phyloP scores from a whole-genome alignment of 2,329 filamentous ascomycete genomes.

The Fusarium euwallaceae region DNA sequence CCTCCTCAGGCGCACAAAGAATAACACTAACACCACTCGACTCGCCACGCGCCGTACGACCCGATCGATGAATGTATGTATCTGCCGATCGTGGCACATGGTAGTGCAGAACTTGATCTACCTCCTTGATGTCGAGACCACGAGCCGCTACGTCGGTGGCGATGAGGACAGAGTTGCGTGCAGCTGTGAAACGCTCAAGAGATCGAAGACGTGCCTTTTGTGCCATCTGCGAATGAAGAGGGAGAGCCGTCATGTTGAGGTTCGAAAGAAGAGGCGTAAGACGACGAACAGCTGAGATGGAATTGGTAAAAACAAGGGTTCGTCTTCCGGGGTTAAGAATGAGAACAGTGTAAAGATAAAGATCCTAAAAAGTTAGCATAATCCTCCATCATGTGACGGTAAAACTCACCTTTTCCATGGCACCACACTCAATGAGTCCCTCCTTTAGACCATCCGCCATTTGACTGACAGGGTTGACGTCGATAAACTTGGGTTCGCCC shows the following conservation, averaged over 20 bases:
- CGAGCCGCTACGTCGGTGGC: conserved; percentile 95
- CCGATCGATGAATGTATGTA: conserved; percentile 94
- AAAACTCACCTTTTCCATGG: conserved; percentile 85
- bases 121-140: conserved; percentile 91
- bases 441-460: conserved; percentile 91
- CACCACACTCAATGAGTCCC: conserved; percentile 90
- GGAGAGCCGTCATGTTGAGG: conserved; percentile 80
- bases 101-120: conserved; percentile 94
- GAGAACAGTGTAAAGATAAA: conserved; percentile 91
- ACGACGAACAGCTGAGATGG: conserved; percentile 90
- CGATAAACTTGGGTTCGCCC: conserved; percentile 89
- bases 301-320: conserved; percentile 94
- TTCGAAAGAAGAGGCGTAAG: conserved; percentile 87
- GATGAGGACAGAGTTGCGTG: conserved; percentile 78
- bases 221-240: conserved; percentile 92
- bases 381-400: too few relatives aligned
- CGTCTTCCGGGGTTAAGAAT: conserved; percentile 85
- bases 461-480: conserved; percentile 88
- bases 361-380: conserved; percentile 68
- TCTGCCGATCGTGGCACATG: conserved; percentile 93
- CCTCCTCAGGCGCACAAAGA: conserved; percentile 92
- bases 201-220: conserved; percentile 96
- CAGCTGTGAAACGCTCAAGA: conserved; percentile 86
- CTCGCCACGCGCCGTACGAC: conserved; percentile 89
- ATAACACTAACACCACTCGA: conserved; percentile 85